Conservation (phyloP, 768 basidiomycete species). For the Xerocomellus chrysenteron region DNA sequence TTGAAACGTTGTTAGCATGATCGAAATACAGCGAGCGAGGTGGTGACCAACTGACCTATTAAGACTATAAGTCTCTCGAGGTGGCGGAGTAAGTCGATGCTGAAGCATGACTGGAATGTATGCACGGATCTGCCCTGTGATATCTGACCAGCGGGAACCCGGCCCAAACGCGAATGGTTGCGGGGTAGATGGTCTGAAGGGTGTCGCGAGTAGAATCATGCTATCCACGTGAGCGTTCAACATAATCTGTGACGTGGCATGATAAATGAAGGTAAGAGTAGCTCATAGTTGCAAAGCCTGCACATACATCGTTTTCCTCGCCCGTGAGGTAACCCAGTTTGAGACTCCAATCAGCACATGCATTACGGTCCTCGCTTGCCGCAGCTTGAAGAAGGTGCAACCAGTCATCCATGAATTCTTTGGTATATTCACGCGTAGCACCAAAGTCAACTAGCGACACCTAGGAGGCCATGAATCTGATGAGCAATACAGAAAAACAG, state of each 20-base stretch:
- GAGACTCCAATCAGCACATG: constrained; percentile 71
- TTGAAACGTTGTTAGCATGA: constrained; percentile 1
- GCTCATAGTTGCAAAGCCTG: neutral
- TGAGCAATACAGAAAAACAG: neutral
- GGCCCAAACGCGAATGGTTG: constrained; percentile 83
- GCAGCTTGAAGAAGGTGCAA: constrained; percentile 80
- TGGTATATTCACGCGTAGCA: constrained; percentile 83
- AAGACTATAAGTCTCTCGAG: constrained; percentile 90
- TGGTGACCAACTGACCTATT: constrained; percentile 60
- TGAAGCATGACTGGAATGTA: constrained; percentile 89
- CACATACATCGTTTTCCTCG: constrained; percentile 72
- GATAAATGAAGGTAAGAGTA: neutral
- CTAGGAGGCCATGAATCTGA: constrained; percentile 33
- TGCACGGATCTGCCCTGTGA: constrained; percentile 74
- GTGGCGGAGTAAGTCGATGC: constrained; percentile 88
- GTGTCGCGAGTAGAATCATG: constrained; percentile 80
- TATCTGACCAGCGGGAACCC: constrained; percentile 60
- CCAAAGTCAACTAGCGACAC: constrained; percentile 95
- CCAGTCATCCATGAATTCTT: constrained; percentile 89
- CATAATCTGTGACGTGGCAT: constrained; percentile 53
- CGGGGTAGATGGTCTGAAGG: constrained; percentile 64
- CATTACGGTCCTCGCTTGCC: constrained; percentile 60
- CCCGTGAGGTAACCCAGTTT: constrained; percentile 90
- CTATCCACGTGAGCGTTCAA: constrained; percentile 82
- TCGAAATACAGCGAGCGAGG: neutral